phyloP scores from a whole-genome alignment of 192 early-diverging fungal genomes.

The Geranomyces variabilis region DNA sequence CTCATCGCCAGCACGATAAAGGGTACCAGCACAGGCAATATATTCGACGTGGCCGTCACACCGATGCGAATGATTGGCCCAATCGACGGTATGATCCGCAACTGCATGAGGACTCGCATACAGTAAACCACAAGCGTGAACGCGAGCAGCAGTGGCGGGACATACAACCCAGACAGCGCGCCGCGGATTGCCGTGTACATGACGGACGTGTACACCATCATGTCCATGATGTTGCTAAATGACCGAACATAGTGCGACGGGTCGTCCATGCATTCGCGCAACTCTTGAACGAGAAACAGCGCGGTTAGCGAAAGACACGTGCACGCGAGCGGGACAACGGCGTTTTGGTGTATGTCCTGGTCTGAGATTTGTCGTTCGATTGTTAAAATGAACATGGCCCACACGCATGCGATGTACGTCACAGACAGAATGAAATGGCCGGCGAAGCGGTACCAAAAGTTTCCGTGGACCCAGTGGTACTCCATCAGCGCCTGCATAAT shows the following conservation, averaged over 20 bases:
- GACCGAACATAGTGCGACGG: slow-evolving; percentile 40
- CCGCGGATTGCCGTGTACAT: slow-evolving; percentile 39
- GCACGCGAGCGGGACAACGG: slow-evolving; percentile 20
- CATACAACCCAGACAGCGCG: slow-evolving; percentile 19
- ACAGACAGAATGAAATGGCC: slow-evolving; percentile 34
- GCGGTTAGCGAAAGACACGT: slow-evolving; percentile 31
- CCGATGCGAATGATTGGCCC: slow-evolving; percentile 46
- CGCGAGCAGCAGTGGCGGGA: slow-evolving; percentile 43
- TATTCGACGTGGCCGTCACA: slow-evolving; percentile 42
- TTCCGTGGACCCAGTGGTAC: slow-evolving; percentile 47
- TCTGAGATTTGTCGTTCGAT: slow-evolving; percentile 7
- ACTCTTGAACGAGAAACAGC: slow-evolving; percentile 45
- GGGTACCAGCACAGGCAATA: slow-evolving; percentile 50
- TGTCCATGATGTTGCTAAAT: slow-evolving; percentile 41
- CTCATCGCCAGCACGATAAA: slow-evolving; percentile 40
- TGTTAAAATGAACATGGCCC: slow-evolving; percentile 22
- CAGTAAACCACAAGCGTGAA: slow-evolving; percentile 44
- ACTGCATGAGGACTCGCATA: slow-evolving; percentile 39
- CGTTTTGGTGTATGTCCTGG: not conserved
- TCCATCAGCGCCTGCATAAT: slow-evolving; percentile 50
- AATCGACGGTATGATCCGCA: slow-evolving; percentile 48
- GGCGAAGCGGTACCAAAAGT: slow-evolving; percentile 47
- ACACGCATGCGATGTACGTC: slow-evolving; percentile 22
- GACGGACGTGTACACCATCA: slow-evolving; percentile 37
- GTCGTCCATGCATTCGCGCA: slow-evolving; percentile 43